Percentiles rank a stretch among this genome's conserved stretches.
These are phyloP conservation scores for Phytopythium delawarense DNA, from an alignment of 352 stramenopile species.

Conservation along the genomic window DNA sequence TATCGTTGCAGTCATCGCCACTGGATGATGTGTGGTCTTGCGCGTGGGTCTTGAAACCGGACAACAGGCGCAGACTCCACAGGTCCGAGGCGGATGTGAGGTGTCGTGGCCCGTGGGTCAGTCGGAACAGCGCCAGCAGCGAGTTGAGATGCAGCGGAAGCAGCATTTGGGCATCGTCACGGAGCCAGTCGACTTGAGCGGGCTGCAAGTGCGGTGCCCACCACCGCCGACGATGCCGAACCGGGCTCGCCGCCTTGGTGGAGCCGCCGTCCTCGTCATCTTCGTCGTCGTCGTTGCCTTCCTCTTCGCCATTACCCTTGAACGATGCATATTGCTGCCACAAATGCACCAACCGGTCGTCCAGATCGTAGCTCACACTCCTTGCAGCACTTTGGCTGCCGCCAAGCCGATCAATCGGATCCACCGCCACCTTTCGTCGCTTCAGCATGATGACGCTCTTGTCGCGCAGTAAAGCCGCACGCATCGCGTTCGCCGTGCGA, in stretches of 20 bases:
- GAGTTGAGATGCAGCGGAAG: constrained; percentile 41
- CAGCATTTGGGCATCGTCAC: constrained; percentile 31
- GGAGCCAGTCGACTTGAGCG: constrained; percentile 17
- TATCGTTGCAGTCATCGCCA: not conserved
- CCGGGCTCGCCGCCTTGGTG: constrained; percentile 5
- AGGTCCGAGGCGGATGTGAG: constrained; percentile 32
- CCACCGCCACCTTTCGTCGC: constrained; percentile 21
- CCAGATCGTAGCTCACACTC: constrained; percentile 7
- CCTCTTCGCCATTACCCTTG: not conserved
- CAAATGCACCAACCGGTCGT: constrained; percentile 23
- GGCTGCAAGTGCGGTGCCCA: constrained; percentile 27
- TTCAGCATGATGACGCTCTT: constrained; percentile 67
- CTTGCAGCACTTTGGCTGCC: not conserved
- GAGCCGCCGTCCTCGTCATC: constrained; percentile 11
- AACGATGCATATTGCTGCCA: constrained; percentile 23
- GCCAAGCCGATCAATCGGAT: constrained; percentile 8
- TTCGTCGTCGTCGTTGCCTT: constrained; percentile 9
- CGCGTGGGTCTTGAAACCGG: constrained; percentile 6
- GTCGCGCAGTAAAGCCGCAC: constrained; percentile 47
- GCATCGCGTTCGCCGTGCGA: constrained; percentile 50
- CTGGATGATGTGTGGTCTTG: not conserved
- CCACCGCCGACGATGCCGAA: constrained; percentile 22
- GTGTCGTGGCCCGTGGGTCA: constrained; percentile 32
- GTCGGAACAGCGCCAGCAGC: constrained; percentile 50
- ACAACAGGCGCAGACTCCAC: constrained; percentile 34